Base-by-base conservation (phyloP, 306 rosid species). In the Prunus fruticosa region DNA sequence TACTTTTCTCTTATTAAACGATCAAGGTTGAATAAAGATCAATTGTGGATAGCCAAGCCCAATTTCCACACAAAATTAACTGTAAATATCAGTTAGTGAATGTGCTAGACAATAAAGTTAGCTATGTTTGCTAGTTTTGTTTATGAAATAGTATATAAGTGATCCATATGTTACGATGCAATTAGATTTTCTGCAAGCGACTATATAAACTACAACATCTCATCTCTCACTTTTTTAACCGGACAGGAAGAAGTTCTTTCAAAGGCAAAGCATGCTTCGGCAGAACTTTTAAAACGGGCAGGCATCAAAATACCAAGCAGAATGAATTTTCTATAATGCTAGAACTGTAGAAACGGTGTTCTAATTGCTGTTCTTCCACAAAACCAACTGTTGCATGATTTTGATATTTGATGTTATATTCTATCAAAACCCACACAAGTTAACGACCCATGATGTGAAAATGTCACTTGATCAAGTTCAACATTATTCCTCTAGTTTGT, bases 191-290 rank as follows among this genome's bases (percentile, higher is more conserved):
- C 13, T 45, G 5, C 19, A 6, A 23, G 5, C 2, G 0, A 3
- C 20, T 68, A 25, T 47, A 47, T 67, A 13, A 46, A 45, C 43
- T 7, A 15, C 22, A 67, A 5, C 41, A 34, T 34, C 41, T 34
- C 23, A 15, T 15, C 20, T 67, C 56, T 67, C 18, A 4, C 34
- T 22, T 20, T 66, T 71, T 47, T 57, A 27, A 16, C 13, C 51
- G 69, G n/a, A 70, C 91, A 93, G 98, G 91, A 77, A 73, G 86
- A 87, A 38, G 84, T 93, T 69, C 80, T 91, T 84, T 73, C 64
- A 49, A 67, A 78, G 82, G 97, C 97, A 74, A 85, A 80, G 78
- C 68, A 79, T 58, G 96, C 93, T 78, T 90, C 96, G 14, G 70
- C 28, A 67, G 87, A 88, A 20, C 81, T 93, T 82, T 50, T 89